Percentiles rank a stretch among this genome's conserved stretches.
phyloP scores from a whole-genome alignment of 352 stramenopile species.

The Albugo laibachii region DNA sequence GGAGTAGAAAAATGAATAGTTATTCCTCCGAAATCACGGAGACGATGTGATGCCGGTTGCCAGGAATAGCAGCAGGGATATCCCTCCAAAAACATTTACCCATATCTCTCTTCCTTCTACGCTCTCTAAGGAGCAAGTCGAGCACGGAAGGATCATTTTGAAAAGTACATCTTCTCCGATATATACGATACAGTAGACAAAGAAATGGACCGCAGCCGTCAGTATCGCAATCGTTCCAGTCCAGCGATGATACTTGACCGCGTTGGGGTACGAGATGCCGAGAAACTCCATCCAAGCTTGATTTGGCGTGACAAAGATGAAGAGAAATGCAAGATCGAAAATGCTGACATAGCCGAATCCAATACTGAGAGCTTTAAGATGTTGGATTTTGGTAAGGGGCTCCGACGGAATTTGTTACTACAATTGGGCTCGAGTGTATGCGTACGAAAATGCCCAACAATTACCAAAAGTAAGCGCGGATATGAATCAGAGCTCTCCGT shows the following conservation, averaged over 20 bases:
- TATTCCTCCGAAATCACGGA: slow-evolving; percentile 15
- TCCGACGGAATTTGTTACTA: neutral
- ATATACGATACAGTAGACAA: slow-evolving; percentile 31
- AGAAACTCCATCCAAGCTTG: slow-evolving; percentile 50
- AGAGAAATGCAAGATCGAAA: slow-evolving; percentile 56
- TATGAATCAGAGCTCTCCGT: slow-evolving; percentile 43
- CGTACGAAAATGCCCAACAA: slow-evolving; percentile 22
- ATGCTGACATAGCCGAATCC: slow-evolving; percentile 28
- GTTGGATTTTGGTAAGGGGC: slow-evolving; percentile 16
- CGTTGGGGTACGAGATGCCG: slow-evolving; percentile 34
- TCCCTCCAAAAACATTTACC: slow-evolving; percentile 26
- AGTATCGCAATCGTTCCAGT: slow-evolving; percentile 23
- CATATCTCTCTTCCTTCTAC: slow-evolving; percentile 19
- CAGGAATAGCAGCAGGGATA: slow-evolving; percentile 18
- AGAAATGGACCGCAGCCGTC: slow-evolving; percentile 19
- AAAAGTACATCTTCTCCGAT: slow-evolving; percentile 4
- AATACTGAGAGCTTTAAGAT: slow-evolving; percentile 24
- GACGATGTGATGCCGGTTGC: slow-evolving; percentile 14
- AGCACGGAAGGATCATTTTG: slow-evolving; percentile 14
- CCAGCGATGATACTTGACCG: slow-evolving; percentile 32
- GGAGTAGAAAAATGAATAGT: slow-evolving; percentile 26
- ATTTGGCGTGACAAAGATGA: slow-evolving; percentile 32
- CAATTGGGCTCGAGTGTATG: slow-evolving; percentile 15
- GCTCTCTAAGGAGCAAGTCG: slow-evolving; percentile 14
- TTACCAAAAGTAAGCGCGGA: slow-evolving; percentile 23